Conservation (phyloP, 2,329 filamentous ascomycete genomes). For the Pseudogymnoascus sp. region DNA sequence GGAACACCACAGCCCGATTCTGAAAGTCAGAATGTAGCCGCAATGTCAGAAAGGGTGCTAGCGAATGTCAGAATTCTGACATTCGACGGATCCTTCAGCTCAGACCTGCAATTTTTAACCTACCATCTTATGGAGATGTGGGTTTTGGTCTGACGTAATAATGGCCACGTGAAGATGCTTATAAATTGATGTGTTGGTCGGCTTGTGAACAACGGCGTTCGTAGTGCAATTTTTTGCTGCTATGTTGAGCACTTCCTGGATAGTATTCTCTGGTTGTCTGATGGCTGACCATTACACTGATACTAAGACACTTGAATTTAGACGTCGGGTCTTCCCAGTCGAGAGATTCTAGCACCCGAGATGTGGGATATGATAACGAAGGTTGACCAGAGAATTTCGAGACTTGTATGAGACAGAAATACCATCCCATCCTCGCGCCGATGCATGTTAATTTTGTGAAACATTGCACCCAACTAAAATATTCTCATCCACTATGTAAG, state of each 20-base stretch:
- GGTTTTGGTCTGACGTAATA: not conserved
- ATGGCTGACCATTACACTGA: not conserved
- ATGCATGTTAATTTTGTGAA: too few relatives aligned
- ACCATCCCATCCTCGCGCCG: too few relatives aligned
- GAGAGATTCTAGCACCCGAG: too few relatives aligned
- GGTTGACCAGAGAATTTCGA: not conserved
- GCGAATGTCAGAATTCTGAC: conserved; percentile 4
- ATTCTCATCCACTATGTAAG: too few relatives aligned
- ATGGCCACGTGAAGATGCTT: not conserved
- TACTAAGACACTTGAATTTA: not conserved
- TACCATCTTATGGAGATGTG: not conserved
- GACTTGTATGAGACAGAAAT: too few relatives aligned
- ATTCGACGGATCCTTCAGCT: not conserved
- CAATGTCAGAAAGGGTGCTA: not conserved
- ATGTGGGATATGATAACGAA: not conserved
- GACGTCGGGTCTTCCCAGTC: not conserved
- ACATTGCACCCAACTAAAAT: too few relatives aligned
- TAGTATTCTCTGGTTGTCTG: not conserved
- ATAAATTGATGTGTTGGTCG: not conserved
- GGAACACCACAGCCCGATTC: not conserved
- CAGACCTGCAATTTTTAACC: not conserved
- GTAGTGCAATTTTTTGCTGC: not conserved
- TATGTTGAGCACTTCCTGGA: not conserved
- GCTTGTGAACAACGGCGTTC: not conserved
- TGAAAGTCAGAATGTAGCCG: not conserved